Percentiles rank a stretch among this genome's conserved stretches.
These are phyloP conservation scores for Capronia americana DNA, from an alignment of 2,329 filamentous ascomycete genomes.

Conservation along the genomic window DNA sequence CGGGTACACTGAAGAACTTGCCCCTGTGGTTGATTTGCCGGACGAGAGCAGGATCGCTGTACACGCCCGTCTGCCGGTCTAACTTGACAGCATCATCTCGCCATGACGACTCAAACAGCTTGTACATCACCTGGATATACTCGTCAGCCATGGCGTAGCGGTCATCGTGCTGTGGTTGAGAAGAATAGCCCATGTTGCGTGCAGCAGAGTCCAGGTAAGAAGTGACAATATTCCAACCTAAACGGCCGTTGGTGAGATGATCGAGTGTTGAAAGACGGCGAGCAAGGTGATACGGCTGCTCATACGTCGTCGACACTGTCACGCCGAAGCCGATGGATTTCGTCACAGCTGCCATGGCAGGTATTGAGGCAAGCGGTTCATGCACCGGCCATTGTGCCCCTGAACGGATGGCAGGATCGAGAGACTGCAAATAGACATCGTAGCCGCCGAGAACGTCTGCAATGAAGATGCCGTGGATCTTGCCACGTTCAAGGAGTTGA, in stretches of 20 bases:
- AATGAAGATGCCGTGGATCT: conserved; percentile 72
- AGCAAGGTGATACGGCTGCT: conserved; percentile 71
- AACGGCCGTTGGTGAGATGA: conserved; percentile 67
- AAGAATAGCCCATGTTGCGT: conserved; percentile 63
- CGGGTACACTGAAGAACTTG: conserved; percentile 55
- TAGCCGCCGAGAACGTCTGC: conserved; percentile 72
- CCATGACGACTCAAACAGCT: conserved; percentile 64
- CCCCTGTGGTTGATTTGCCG: conserved; percentile 70
- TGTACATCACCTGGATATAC: conserved; percentile 49
- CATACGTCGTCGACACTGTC: conserved; percentile 71
- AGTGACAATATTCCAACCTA: conserved; percentile 70
- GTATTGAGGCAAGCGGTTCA: conserved; percentile 67
- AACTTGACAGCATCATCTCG: conserved; percentile 69
- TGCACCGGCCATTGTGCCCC: conserved; percentile 76
- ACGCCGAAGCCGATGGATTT: conserved; percentile 72
- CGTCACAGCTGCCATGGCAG: conserved; percentile 72
- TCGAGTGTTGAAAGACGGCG: conserved; percentile 69
- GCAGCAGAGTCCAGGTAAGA: conserved; percentile 72
- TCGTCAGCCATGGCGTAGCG: conserved; percentile 69
- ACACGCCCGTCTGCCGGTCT: conserved; percentile 64
- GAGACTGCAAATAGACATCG: conserved; percentile 70
- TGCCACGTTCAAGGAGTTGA: conserved; percentile 64
- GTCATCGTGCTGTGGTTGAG: conserved; percentile 68
- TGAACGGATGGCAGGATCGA: conserved; percentile 65
- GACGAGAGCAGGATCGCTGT: conserved; percentile 64